Percentiles rank a stretch among this genome's conserved stretches.
phyloP scores from a whole-genome alignment of 148 eudicot genomes.

The Cornus controversa region DNA sequence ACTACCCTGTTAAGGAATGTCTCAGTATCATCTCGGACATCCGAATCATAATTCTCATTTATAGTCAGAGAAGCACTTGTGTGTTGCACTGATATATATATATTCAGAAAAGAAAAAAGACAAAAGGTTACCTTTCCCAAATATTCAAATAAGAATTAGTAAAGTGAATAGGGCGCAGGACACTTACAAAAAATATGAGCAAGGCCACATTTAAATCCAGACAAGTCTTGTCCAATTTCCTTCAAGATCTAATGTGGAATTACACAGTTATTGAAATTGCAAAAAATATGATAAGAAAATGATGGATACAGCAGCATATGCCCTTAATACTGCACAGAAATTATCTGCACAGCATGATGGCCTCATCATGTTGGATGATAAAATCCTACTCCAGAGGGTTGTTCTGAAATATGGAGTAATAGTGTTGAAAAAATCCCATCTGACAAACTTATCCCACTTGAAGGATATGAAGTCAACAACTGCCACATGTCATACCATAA shows the following conservation, averaged over 20 bases:
- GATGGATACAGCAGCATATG: not conserved
- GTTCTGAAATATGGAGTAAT: not conserved
- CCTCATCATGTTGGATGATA: not conserved
- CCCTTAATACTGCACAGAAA: not conserved
- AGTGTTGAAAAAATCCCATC: not conserved
- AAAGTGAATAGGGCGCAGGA: not conserved
- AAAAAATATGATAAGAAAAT: not conserved
- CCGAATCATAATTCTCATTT: constrained; percentile 89
- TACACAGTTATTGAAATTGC: not conserved
- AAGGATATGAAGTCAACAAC: not conserved
- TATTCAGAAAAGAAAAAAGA: constrained; percentile 18
- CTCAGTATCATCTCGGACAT: constrained; percentile 91
- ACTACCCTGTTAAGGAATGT: constrained; percentile 85
- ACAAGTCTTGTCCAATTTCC: constrained; percentile 83
- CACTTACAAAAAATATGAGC: constrained; percentile 89
- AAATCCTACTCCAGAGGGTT: not conserved
- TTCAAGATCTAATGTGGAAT: constrained; percentile 55
- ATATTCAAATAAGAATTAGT: not conserved
- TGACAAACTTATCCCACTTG: not conserved
- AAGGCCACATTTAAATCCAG: constrained; percentile 86
- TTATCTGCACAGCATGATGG: not conserved
- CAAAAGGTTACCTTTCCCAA: not conserved
- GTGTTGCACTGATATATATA: constrained; percentile 69
- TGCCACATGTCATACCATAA: not conserved
- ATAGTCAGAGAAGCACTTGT: constrained; percentile 97